Base-by-base conservation (phyloP, 1,284 basidiomycete species). In the Sporisorium reilianum region DNA sequence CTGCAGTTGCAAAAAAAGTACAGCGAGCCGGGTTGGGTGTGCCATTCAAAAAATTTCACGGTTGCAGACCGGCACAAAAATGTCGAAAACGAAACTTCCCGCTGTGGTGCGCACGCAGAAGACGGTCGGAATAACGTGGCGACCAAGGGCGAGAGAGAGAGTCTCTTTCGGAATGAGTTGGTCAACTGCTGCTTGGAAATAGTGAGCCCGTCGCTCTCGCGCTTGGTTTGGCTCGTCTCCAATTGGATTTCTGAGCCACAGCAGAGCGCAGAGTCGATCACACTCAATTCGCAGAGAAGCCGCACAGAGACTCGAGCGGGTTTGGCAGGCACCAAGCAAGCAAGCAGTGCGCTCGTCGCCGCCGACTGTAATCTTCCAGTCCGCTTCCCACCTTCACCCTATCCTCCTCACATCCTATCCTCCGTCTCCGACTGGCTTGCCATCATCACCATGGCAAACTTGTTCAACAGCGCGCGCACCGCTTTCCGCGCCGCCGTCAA, bases 401-500 rank as follows among this genome's bases (percentile, higher is more conserved):
- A 28, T 40, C 38, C 38, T 46, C 36, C 34, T 25, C 44, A 38
- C 55, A 44, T 36, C 59, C 36, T 25, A 42, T 34, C 20, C 41
- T 28, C 10, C 28, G 9, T 48, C 20, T 25, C 10, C 53, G 48
- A 64, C 50, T 52, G 57, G 42, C 45, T 59, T 38, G 63, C 59
- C 67, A 64, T 55, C 52, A 11, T 20, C 64, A 34, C 41, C 26
- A 75, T 75, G 73, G 68, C 73, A 58, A 71, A 64, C 68, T 62
- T 75, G 68, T 65, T 75, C 73, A 75, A 71, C 73, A 67, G 64
- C 50, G 73, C 73, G 49, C 64, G 73, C 52, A 62, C 64, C 30
- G 73, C 73, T n/a, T 67, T 75, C 64, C 68, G 73, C 50, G 64
- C 67, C 55, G 67, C 67, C 63, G 62, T 64, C 57, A 75, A 71